Conservation (phyloP, 73 alveolate genomes). For the Tetrahymena borealis region DNA sequence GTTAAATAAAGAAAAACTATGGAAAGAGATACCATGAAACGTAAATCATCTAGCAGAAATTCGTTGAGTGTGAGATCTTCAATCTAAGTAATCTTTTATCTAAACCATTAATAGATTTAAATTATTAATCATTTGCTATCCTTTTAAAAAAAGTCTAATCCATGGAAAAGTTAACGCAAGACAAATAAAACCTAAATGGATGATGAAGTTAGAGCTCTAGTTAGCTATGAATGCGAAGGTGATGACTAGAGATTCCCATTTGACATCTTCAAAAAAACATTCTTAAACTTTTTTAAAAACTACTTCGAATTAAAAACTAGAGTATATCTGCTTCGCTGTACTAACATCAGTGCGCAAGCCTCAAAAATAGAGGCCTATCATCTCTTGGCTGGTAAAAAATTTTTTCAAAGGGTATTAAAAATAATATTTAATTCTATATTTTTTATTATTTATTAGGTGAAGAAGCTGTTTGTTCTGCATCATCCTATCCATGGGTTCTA, state of each 20-base stretch:
- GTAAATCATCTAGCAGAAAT: not conserved
- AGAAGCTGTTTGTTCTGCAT: conserved; percentile 75
- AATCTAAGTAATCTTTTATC: not conserved
- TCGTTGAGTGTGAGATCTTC: not conserved
- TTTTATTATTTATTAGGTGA: not conserved
- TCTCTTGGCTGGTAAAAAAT: conserved; percentile 58
- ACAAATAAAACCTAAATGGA: conserved; percentile 9
- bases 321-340: conserved; percentile 64
- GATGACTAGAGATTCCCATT: not conserved
- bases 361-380: conserved; percentile 56
- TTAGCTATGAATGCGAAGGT: conserved; percentile 23
- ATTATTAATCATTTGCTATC: not conserved
- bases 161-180: not conserved
- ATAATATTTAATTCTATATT: not conserved
- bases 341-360: conserved; percentile 69
- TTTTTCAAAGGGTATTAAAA: not conserved
- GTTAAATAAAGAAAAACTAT: not conserved
- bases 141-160: not conserved
- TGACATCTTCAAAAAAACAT: conserved; percentile 14
- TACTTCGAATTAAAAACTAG: conserved; percentile 55
- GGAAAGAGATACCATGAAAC: not conserved
- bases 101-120: too few relatives aligned
- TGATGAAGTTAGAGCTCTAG: conserved; percentile 30
- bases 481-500: conserved; percentile 74
- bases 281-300: conserved; percentile 10